These are phyloP conservation scores for Rhodamnia rubescens DNA, from an alignment of 345 rosid species.

Conservation along the genomic window DNA sequence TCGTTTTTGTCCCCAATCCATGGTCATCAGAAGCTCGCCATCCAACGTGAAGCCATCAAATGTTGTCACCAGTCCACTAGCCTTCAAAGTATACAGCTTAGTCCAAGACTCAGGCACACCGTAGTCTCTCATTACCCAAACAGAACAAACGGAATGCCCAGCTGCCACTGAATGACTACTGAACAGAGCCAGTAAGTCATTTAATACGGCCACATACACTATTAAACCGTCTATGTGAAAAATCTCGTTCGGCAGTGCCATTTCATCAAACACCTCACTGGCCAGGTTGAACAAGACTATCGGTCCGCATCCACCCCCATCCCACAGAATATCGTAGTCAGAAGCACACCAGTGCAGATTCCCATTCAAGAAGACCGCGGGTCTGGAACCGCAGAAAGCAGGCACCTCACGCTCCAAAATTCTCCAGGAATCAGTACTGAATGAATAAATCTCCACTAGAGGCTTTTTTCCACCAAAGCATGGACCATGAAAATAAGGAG, in stretches of 20 bases:
- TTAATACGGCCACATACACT: too few relatives aligned
- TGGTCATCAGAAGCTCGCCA: background rate
- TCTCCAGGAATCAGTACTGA: background rate
- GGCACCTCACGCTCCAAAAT: background rate
- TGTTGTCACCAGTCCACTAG: background rate
- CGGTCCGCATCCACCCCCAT: background rate
- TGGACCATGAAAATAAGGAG: too few relatives aligned
- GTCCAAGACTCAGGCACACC: background rate
- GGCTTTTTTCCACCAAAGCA: background rate
- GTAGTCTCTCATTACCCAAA: background rate
- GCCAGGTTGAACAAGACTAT: too few relatives aligned
- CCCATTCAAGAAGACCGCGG: background rate
- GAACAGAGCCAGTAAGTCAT: too few relatives aligned
- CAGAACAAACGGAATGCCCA: background rate
- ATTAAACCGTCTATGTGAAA: background rate
- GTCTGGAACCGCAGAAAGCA: accelerated
- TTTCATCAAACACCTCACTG: background rate
- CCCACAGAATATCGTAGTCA: too few relatives aligned
- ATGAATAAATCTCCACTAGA: background rate
- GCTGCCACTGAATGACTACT: too few relatives aligned
- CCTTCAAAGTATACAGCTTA: background rate
- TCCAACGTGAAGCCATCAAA: background rate
- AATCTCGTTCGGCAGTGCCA: background rate
- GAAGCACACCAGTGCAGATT: background rate
- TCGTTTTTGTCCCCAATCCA: background rate